Base-by-base conservation (phyloP, 2,329 filamentous ascomycete species). In the Sphaerulina vaccinii region DNA sequence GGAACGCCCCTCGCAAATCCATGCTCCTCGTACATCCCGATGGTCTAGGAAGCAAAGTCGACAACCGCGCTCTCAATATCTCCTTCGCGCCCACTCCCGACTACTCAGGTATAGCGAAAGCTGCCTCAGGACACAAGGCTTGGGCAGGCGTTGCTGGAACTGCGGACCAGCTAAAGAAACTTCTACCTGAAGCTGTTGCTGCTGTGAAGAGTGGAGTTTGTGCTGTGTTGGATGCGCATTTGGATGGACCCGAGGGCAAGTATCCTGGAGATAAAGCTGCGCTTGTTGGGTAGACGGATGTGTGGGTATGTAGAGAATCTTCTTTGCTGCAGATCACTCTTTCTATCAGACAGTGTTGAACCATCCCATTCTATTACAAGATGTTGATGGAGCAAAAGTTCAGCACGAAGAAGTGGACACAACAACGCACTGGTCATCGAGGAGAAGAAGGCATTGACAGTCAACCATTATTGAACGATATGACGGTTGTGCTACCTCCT, bases 51-150 rank as follows among this genome's bases (percentile, higher is more conserved):
- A 79, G 76, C 1, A 82, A 81, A 51, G 81, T 79, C 2, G 78
- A 75, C 35, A 86, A 86, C 54, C 78, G 81, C 54, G 82, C 84
- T 40, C 66, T 87, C 32, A 86, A 87, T 58, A 86, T 87, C 57
- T 80, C 77, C 0, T 86, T 87, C 61, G 77, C 75, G 1, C 84
- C 84, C 0, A 81, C 80, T 0, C 84, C 84, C 0, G 84, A 87
- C 57, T 87, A 86, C 62, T 73, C 82, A 0, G 84, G 84, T 0
- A 86, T 87, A 55, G 84, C 84, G 0, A 83, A 80, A 65, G 84
- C 84, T 5, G 83, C 84, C 0, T 76, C 78, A 0, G 83, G 83
- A 5, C 82, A 82, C 0, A 73, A 82, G 45, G 64, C 83, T 2
- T 86, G 82, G 80, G 81, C 82, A 3, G 81, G 74, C 5, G 73